Conservation (phyloP, 441 rosid species). For the Corymbia calophylla region DNA sequence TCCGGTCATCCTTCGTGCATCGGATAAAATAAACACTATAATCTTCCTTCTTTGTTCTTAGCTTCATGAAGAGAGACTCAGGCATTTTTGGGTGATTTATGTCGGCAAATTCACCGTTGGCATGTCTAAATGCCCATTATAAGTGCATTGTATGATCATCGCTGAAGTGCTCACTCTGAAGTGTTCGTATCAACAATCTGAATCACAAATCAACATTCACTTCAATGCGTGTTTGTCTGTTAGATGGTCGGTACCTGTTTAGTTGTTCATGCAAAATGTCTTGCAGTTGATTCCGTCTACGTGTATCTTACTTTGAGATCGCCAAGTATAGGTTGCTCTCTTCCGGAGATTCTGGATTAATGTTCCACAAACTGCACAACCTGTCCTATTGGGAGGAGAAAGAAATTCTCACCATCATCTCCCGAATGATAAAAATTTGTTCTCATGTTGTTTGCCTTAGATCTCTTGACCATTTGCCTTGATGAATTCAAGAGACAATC, state of each 20-base stretch:
- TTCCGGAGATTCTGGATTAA: too few species aligned
- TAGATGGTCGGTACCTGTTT: background rate
- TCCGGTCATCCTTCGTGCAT: too few species aligned
- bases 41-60: background rate
- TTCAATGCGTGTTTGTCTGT: background rate
- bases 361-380: too few species aligned
- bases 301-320: too few species aligned
- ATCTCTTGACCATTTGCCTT: too few species aligned
- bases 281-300: background rate
- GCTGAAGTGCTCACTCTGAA: background rate
- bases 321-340: too few species aligned
- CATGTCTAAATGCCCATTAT: background rate
- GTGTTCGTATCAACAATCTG: background rate
- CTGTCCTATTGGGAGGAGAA: too few species aligned
- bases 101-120: background rate
- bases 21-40: too few species aligned
- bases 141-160: background rate
- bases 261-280: background rate
- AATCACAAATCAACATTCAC: background rate
- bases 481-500: too few species aligned
- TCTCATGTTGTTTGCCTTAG: too few species aligned
- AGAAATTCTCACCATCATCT: too few species aligned
- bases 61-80: background rate
- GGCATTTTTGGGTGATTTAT: background rate
- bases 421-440: too few species aligned